Evolutionary conservation across 192 early-diverging fungal genomes (phyloP), one percentile per base, ranked within the genome.

Genomic region (Linnemannia schmuckeri): DNA sequence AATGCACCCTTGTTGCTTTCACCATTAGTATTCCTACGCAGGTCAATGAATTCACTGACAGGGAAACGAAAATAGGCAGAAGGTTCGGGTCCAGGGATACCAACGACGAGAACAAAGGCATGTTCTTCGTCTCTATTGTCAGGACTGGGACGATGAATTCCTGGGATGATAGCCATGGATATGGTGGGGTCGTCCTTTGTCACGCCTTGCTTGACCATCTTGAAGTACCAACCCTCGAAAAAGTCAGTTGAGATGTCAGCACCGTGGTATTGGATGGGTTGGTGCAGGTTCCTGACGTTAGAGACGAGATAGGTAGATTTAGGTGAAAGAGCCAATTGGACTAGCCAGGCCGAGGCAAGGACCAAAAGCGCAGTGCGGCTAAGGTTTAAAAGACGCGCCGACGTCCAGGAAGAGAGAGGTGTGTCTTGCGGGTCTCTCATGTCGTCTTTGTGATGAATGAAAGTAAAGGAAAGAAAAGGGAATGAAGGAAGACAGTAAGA

Each of bases 191-290:
- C 76, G 27, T 46, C 69, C 24, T 74, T 73, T 10, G 72, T 47
- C 2, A 61, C 38, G 33, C 27, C 41, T 22, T 33, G 38, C n/a
- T 82, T 82, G 33, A 87, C 82, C 69, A 81, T 33, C 68, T 91
- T 91, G 73, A 84, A 91, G 72, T 91, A 91, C 90, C 90, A 91
- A 0, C 89, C 89, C 30, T 90, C 88, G 35, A 89, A 89, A 70
- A 84, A 89, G 77, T 81, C 78, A 37, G 80, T 72, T 24, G 27
- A n/a, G 54, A 88, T 84, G 47, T 75, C 20, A 12, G 84, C 20
- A 20, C 89, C 89, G 70, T 89, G 89, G 47, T 88, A 89, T 20
- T 85, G 78, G 20, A 80, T 41, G 7, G 89, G 85, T 8, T 63
- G 38, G 47, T 76, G 52, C 15, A 88, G 20, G 37, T 85, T 81